Evolutionary conservation across 2,329 filamentous ascomycete genomes (phyloP).

Genomic region (Xylaria sp.): DNA sequence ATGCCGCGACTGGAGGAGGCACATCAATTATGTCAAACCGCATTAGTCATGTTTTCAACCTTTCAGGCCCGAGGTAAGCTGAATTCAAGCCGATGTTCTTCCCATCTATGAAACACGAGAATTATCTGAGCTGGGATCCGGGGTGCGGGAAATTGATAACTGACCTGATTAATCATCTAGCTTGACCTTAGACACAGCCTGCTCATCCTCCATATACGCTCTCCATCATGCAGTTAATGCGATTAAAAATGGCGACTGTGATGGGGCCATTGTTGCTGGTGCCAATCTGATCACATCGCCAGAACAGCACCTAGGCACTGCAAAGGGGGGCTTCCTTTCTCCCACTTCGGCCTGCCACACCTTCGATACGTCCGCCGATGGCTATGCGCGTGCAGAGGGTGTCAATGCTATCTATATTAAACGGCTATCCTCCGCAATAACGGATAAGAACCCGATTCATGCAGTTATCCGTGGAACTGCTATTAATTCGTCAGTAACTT

Average conservation of each 20-base stretch:
- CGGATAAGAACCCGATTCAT: not conserved
- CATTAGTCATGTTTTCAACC: slow-evolving; percentile 48
- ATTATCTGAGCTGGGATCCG: not conserved
- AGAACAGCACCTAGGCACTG: not conserved
- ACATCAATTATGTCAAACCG: slow-evolving; percentile 35
- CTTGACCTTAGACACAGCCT: slow-evolving; percentile 51
- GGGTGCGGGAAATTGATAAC: not conserved
- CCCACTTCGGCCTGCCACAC: not conserved
- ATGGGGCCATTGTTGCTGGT: slow-evolving; percentile 4
- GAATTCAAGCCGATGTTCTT: slow-evolving; percentile 41
- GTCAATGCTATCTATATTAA: not conserved
- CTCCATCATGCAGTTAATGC: slow-evolving; percentile 27
- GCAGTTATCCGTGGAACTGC: not conserved
- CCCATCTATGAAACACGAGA: not conserved
- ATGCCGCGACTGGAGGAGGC: slow-evolving; percentile 20
- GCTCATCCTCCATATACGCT: slow-evolving; percentile 46
- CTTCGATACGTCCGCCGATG: not conserved
- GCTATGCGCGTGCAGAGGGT: not conserved
- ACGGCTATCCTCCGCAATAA: not conserved
- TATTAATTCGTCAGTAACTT: not conserved
- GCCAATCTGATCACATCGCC: not conserved
- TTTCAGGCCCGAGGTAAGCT: slow-evolving; percentile 50
- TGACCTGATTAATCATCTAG: not conserved
- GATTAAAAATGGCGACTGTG: slow-evolving; percentile 24
- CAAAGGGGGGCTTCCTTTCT: not conserved